Conservation (phyloP, 306 rosid genomes). For the Alnus rubra region DNA sequence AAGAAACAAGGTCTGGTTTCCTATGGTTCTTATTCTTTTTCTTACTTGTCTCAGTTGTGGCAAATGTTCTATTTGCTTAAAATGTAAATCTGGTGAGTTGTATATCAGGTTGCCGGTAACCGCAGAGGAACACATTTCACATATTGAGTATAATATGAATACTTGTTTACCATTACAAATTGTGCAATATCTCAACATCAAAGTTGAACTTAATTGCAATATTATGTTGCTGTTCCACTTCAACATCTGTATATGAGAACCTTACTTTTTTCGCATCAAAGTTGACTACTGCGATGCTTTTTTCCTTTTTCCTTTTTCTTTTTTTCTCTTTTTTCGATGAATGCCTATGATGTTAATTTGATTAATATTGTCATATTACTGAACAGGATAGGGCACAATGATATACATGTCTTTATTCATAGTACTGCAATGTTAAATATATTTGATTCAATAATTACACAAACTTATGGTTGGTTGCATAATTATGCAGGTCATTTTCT, state of each 20-base stretch:
- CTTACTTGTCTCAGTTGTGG: neutral
- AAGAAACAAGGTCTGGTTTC: constrained; percentile 69
- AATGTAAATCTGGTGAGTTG: neutral
- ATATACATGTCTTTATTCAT: neutral
- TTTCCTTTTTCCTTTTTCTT: neutral
- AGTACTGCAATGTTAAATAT: neutral
- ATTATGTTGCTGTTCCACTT: neutral
- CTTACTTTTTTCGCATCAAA: neutral
- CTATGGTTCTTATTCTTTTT: neutral
- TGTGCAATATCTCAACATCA: neutral
- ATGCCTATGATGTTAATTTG: neutral
- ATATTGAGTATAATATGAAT: neutral
- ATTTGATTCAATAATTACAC: neutral
- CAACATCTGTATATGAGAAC: neutral
- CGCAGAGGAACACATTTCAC: neutral
- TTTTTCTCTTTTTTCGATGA: neutral
- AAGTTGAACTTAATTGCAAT: neutral
- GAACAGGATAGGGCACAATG: neutral
- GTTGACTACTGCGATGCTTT: neutral
- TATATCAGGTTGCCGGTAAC: neutral
- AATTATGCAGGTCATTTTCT: constrained; percentile 79
- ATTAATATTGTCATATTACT: neutral
- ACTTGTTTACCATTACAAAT: neutral
- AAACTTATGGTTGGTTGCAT: constrained; percentile 12
- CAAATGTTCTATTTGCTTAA: neutral